Evolutionary conservation across 1,139 yeast genomes (phyloP).

Genomic region (Protomyces macrosporus): DNA sequence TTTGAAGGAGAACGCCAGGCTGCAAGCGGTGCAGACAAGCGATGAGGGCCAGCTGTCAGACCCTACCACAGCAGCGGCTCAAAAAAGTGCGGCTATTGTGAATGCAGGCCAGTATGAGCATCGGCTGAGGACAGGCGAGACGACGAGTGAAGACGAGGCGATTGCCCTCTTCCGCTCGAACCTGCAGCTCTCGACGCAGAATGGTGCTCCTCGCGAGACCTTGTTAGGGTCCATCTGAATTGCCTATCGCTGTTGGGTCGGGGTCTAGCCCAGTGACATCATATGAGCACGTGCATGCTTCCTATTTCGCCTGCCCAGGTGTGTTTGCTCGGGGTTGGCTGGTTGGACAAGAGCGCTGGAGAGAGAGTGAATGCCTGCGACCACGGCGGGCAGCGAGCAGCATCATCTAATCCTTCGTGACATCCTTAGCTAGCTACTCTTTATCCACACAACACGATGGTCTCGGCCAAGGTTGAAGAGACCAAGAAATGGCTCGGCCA

Average conservation of each 20-base stretch:
- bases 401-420: too few species aligned
- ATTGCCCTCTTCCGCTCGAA: background rate
- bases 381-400: too few species aligned
- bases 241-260: too few species aligned
- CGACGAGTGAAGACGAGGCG: background rate
- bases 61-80: background rate
- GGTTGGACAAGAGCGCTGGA: too few species aligned
- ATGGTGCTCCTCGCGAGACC: background rate
- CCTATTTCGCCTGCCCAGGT: too few species aligned
- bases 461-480: conserved; percentile 6
- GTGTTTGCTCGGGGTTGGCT: too few species aligned
- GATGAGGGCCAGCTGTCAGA: background rate
- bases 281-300: background rate
- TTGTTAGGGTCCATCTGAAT: background rate
- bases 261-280: too few species aligned
- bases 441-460: background rate
- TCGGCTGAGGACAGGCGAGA: background rate
- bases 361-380: too few species aligned
- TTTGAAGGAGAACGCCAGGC: conserved; percentile 38
- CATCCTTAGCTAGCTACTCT: too few species aligned
- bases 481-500: conserved; percentile 22
- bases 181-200: background rate
- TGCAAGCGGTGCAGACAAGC: background rate
- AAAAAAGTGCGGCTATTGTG: background rate
- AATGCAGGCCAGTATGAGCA: background rate